Evolutionary conservation across 768 basidiomycete genomes (phyloP), one percentile per base, ranked within the genome.

Genomic region (Hysterangium stoloniferum): DNA sequence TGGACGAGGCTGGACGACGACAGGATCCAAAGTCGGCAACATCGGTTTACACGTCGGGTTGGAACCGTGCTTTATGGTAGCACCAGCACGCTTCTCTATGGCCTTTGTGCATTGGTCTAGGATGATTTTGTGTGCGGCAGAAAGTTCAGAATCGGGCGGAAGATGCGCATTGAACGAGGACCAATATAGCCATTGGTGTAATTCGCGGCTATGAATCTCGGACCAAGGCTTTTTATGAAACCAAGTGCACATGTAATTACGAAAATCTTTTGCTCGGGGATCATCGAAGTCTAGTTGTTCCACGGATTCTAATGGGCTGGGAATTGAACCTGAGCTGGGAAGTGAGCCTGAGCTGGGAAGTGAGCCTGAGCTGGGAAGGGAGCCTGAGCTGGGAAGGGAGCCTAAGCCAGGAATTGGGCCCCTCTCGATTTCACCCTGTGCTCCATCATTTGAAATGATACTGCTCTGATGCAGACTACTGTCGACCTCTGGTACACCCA

Each of bases 151-250:
- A 9, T 79, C 71, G 5, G 75, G 60, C 13, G 82, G 81, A 28
- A 86, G 68, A 33, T 79, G 71, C 4, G 75, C 70, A 60, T 84
- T 84, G 65, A 82, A 93, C 59, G 86, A 81, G 20, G 79, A 75
- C 90, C 91, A 94, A 51, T 87, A 81, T 27, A 95, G 68, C 86
- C 89, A 94, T 53, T 76, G 70, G 35, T 72, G 72, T 50, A 89
- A 67, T 61, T 90, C 78, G 33, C 75, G 68, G 15, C 69, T 71
- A 37, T 71, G 78, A 52, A 95, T 75, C 11, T 75, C 69, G 0
- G 82, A 82, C 85, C 86, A 95, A 0, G 81, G 78, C 13, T 73
- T 78, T 57, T 78, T 80, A 50, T 75, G 68, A 63, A 94, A 94
- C 70, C 72, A 78, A 58, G 79, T 83, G 59, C 84, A 72, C 44